Conservation (phyloP, 2,329 filamentous ascomycete species). For the Penicillium polonicum region DNA sequence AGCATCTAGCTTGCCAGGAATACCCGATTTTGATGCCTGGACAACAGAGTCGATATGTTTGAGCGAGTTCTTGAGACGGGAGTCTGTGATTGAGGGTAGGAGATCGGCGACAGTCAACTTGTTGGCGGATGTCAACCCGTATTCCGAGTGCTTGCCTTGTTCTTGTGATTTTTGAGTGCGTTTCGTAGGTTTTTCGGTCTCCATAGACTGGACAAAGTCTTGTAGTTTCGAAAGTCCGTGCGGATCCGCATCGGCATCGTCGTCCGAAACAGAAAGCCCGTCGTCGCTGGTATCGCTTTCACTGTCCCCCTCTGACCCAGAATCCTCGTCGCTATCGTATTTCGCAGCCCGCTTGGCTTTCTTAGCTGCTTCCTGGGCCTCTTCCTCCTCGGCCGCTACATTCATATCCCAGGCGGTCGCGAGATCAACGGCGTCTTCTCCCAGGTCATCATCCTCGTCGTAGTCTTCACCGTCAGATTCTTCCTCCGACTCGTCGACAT, state of each 20-base stretch:
- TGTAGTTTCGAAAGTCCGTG: constrained; percentile 63
- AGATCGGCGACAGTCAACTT: constrained; percentile 77
- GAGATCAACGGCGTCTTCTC: constrained; percentile 63
- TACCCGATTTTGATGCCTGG: constrained; percentile 55
- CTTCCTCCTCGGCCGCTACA: constrained; percentile 42
- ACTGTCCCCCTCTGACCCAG: constrained; percentile 47
- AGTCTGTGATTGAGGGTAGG: constrained; percentile 69
- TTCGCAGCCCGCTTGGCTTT: constrained; percentile 33
- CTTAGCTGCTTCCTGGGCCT: constrained; percentile 31
- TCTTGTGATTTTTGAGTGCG: constrained; percentile 51
- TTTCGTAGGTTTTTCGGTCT: constrained; percentile 39
- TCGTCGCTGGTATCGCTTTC: constrained; percentile 46
- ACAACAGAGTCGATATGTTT: constrained; percentile 61
- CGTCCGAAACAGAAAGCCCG: constrained; percentile 39
- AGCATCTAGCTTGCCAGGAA: constrained; percentile 71
- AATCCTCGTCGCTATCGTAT: constrained; percentile 37
- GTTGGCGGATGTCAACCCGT: constrained; percentile 57
- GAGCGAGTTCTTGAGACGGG: constrained; percentile 72
- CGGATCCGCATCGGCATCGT: constrained; percentile 52
- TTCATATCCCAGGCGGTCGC: constrained; percentile 61
- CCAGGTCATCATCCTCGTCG: constrained; percentile 57
- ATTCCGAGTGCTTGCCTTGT: constrained; percentile 61
- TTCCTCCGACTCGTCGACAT: constrained; percentile 47
- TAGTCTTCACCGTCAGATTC: constrained; percentile 23
- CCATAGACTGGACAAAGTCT: constrained; percentile 67